Conservation (phyloP, 139 green algal genomes). For the Pycnococcus provasolii region DNA sequence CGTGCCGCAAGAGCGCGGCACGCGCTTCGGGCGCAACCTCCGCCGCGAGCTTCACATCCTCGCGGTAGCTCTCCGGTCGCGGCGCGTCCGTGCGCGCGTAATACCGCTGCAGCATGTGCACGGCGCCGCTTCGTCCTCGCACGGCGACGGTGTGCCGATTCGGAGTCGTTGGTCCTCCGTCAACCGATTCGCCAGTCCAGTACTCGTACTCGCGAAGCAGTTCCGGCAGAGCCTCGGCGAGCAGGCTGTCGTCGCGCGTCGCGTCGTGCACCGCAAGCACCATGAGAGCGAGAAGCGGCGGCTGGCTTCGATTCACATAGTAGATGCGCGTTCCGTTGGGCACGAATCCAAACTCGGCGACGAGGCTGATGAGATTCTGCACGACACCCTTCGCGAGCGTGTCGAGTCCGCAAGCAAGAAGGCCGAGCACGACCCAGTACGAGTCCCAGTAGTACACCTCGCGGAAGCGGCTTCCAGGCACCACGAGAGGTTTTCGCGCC, state of each 20-base stretch:
- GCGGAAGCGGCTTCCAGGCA: slow-evolving; percentile 68
- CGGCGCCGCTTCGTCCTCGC: background rate
- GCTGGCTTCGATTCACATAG: slow-evolving; percentile 66
- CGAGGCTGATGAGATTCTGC: slow-evolving; percentile 58
- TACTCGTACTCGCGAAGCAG: slow-evolving; percentile 62
- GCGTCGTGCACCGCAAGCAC: slow-evolving; percentile 38
- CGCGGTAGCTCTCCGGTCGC: slow-evolving; percentile 70
- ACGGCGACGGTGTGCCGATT: slow-evolving; percentile 16
- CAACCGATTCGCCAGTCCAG: slow-evolving; percentile 41
- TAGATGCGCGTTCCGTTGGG: slow-evolving; percentile 82
- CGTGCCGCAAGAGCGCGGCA: slow-evolving; percentile 53
- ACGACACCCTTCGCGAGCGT: slow-evolving; percentile 47
- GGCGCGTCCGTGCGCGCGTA: slow-evolving; percentile 55
- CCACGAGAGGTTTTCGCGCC: slow-evolving; percentile 29
- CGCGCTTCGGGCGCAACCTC: background rate
- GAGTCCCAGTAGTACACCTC: slow-evolving; percentile 85
- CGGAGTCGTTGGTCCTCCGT: background rate
- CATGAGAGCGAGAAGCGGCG: slow-evolving; percentile 29
- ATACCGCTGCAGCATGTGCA: slow-evolving; percentile 58
- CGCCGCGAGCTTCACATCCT: slow-evolving; percentile 39
- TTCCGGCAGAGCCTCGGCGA: slow-evolving; percentile 43
- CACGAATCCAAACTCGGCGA: slow-evolving; percentile 58
- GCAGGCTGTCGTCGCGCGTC: slow-evolving; percentile 25
- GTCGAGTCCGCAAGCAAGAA: slow-evolving; percentile 62
- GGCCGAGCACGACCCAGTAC: slow-evolving; percentile 66